phyloP scores from a whole-genome alignment of 2,329 filamentous ascomycete species.

The Monosporascus ibericus region DNA sequence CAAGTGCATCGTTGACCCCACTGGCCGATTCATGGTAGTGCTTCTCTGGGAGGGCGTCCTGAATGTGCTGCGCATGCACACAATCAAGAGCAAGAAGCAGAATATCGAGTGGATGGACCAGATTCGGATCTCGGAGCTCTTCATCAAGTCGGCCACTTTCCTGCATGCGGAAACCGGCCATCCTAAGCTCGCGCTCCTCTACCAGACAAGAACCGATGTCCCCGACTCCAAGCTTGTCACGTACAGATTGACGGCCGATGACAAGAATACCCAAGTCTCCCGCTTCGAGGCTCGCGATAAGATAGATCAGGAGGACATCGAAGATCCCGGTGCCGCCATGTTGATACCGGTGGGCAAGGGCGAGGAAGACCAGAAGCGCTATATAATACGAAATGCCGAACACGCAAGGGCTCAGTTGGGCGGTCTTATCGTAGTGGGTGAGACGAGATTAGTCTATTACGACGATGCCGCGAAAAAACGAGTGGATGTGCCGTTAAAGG shows the following conservation, averaged over 20 bases:
- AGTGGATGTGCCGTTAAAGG: conserved; percentile 58
- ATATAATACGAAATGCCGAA: conserved; percentile 51
- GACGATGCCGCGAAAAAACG: conserved; percentile 67
- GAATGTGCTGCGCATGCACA: conserved; percentile 46
- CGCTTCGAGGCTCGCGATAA: conserved; percentile 50
- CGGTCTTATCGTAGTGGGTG: conserved; percentile 69
- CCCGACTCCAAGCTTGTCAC: conserved; percentile 51
- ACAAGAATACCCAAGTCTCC: conserved; percentile 47
- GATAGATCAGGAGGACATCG: conserved; percentile 47
- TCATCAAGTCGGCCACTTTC: conserved; percentile 52
- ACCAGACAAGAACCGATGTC: conserved; percentile 46
- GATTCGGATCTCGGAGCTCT: conserved; percentile 52
- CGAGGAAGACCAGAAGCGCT: conserved; percentile 51
- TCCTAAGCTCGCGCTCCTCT: conserved; percentile 52
- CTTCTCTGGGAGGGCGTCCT: conserved; percentile 56
- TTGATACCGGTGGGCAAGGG: conserved; percentile 56
- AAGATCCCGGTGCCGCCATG: conserved; percentile 51
- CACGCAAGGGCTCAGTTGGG: conserved; percentile 54
- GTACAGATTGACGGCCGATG: conserved; percentile 53
- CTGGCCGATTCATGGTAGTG: conserved; percentile 53
- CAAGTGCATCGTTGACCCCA: conserved; percentile 77
- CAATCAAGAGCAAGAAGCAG: conserved; percentile 36
- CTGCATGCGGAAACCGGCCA: conserved; percentile 53
- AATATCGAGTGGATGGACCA: conserved; percentile 46
- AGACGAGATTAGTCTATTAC: conserved; percentile 79